Percentiles rank a stretch among this genome's conserved stretches.
phyloP scores from a whole-genome alignment of 225 moss, liverwort and hornwort genomes.

The Ulota crispa region DNA sequence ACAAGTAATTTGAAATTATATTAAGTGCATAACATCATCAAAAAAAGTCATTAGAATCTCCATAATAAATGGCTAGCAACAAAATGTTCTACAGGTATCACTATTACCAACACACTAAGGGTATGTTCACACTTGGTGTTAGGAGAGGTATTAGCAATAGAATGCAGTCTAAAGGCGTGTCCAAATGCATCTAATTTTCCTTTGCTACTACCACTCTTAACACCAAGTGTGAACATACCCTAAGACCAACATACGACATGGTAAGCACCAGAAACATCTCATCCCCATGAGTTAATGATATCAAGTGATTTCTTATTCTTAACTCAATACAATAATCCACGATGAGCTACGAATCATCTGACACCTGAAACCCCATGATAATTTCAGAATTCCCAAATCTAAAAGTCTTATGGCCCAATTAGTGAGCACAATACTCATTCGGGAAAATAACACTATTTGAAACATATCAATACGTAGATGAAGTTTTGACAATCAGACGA shows the following conservation, averaged over 20 bases:
- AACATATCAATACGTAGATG: neutral
- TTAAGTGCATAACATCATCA: neutral
- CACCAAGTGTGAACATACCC: too few species aligned
- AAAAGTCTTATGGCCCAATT: fast-evolving
- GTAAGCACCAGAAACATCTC: too few species aligned
- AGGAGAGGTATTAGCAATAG: too few species aligned
- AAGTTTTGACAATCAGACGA: neutral
- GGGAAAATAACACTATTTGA: fast-evolving
- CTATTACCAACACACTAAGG: too few species aligned
- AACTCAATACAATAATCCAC: neutral
- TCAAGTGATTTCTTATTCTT: neutral
- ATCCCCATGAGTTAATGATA: neutral
- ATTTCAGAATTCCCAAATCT: neutral
- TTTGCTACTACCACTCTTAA: too few species aligned
- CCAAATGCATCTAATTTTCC: too few species aligned
- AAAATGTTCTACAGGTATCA: too few species aligned
- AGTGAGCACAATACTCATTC: neutral
- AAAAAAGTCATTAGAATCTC: too few species aligned
- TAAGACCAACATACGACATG: neutral
- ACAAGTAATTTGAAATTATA: neutral
- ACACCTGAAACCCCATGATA: neutral
- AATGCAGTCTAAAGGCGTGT: too few species aligned
- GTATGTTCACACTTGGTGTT: too few species aligned
- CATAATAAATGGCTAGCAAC: too few species aligned
- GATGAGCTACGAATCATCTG: neutral